Evolutionary conservation across 2,329 filamentous ascomycete species (phyloP), one percentile per base, ranked within the genome.

Genomic region (Colletotrichum scovillei): DNA sequence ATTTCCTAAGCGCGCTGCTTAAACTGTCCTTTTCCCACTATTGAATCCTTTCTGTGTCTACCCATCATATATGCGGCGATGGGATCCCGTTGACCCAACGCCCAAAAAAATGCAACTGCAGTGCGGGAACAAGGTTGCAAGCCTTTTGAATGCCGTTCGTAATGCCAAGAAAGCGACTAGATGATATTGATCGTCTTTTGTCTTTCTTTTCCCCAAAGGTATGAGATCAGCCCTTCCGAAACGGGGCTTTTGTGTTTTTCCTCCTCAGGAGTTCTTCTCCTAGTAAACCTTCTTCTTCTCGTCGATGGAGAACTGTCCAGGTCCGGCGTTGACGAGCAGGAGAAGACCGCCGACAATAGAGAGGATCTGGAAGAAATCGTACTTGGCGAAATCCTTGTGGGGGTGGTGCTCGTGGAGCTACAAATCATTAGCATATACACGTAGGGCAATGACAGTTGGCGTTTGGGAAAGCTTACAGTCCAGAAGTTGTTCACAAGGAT

Each of bases 221-320:
- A 49, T 35, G 28, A 42, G 28, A 42, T 60, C 24, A 35, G 57
- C 72, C 59, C 56, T 42, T 67, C 57, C 52, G 67, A 62, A 32
- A 62, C 42, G 24, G 56, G 30, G 55, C 71, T 57, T 53, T 35
- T 30, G 57, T 72, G 53, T 46, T 69, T 69, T 70, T 32, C 24
- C 35, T 30, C 53, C 49, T 46, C 19, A 49, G 42, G 19, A 22
- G 42, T 26, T 55, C 57, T 24, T 49, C 58, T 26, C 69, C 77
- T 89, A 99, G 88, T 99, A 99, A 78, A 99, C 97, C 91, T 99
- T 99, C 92, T 99, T 99, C 94, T 99, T 99, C 91, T 99, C 97
- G 85, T 99, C 97, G 84, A 98, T 96, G 83, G 94, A 97, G 89
- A 98, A 94, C 84, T 98, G 95, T 76, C 97, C 97, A 11, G 97